Conservation (phyloP, 2,329 filamentous ascomycete species). For the Paraphaeosphaeria minitans region DNA sequence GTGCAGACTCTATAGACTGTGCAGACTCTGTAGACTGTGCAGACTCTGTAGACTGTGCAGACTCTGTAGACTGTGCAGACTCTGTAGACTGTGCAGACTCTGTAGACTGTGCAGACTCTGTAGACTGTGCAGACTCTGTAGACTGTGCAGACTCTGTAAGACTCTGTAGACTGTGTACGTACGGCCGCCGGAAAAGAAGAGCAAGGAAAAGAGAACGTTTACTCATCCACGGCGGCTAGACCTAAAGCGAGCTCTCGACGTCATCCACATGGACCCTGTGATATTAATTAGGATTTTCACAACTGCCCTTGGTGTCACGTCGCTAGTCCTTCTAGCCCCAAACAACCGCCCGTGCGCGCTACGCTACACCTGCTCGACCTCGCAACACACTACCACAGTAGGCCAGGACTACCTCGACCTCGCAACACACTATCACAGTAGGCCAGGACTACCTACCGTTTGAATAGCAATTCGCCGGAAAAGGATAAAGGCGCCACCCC, state of each 20-base stretch:
- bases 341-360: slow-evolving; percentile 18
- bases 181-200: not conserved
- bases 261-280: slow-evolving; percentile 3
- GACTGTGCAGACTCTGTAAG: too few relatives aligned
- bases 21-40: too few relatives aligned
- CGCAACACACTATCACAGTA: slow-evolving; percentile 1
- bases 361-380: slow-evolving; percentile 18
- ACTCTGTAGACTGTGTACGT: too few relatives aligned
- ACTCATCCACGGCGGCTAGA: slow-evolving; percentile 9
- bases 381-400: slow-evolving; percentile 1
- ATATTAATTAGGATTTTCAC: slow-evolving; percentile 5
- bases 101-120: too few relatives aligned
- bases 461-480: not conserved
- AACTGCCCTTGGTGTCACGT: not conserved
- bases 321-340: not conserved
- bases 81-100: too few relatives aligned
- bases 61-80: too few relatives aligned
- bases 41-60: too few relatives aligned
- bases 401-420: slow-evolving; percentile 1
- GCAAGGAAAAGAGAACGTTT: not conserved
- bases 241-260: slow-evolving; percentile 10
- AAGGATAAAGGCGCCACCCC: not conserved
- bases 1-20: too few relatives aligned
- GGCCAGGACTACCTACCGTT: not conserved
- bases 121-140: too few relatives aligned